Base-by-base conservation (phyloP, 1,284 basidiomycete species). In the Ganoderma resinaceum region DNA sequence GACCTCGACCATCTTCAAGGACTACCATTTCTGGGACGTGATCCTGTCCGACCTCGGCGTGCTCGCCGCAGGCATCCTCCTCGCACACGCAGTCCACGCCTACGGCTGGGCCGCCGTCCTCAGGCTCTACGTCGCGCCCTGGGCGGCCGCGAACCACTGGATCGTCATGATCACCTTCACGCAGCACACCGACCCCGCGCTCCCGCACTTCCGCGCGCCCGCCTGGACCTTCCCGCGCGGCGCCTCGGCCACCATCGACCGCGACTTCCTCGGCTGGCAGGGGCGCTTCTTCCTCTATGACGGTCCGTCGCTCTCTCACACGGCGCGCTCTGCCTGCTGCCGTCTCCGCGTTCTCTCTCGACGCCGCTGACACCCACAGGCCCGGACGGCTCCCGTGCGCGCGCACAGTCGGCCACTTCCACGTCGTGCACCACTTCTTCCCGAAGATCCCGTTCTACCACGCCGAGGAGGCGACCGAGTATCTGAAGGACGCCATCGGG, bases 211-310 rank as follows among this genome's bases (percentile, higher is more conserved):
- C 70, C 79, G 81, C 59, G 66, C 73, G 67, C 67, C 69, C 11
- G 71, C 84, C 74, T 88, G 86, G 85, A 82, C 82, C 14, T 88
- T 86, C 79, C 80, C 84, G 61, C 83, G 86, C 23, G 87, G 87
- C 18, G 85, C 86, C 12, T 73, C 86, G 26, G 84, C 85, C 9
- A 89, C 87, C 0, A 82, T 88, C 35, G 87, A 89, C 72, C 77
- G 87, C 61, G 82, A 84, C 8, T 78, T 88, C 64, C 79, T 88
- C 23, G 87, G 87, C 62, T 84, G 84, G 75, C 76, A 80, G 63
- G 83, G 83, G 20, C 73, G 78, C 12, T 86, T 81, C 74, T 81
- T 80, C 71, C 70, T 81, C 9, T 81, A 40, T 14, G 38, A 40
- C 38, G 38, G 38, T 40, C 7, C 6, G 38, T 40, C n/a, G n/a